Base-by-base conservation (phyloP, 73 alveolate species). In the Stentor roeselii region DNA sequence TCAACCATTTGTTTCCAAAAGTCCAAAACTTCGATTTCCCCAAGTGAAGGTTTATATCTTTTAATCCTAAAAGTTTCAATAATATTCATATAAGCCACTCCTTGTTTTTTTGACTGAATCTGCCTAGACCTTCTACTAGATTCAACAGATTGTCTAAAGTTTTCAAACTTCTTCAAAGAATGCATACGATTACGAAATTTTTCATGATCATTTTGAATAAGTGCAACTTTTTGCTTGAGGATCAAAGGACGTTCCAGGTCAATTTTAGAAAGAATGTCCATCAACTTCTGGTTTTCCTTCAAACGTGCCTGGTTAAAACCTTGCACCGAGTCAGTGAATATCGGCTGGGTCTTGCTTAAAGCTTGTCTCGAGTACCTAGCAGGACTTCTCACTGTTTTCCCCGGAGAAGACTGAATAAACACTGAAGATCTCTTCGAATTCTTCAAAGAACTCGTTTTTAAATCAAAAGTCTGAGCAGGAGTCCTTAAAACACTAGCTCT, bases 1-100 rank as follows among this genome's bases (percentile, higher is more conserved):
- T 67, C 80, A 2, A 67, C 80, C 80, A 67, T 67, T 67, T 34
- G 37, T 2, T 67, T 67, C 37, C 80, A 67, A 67, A 67, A 32
- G 42, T 67, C 80, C 34, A 67, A 32, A 21, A 67, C 41, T 32
- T 21, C 80, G 2, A 67, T 21, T 67, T 67, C 80, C 34, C 37
- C 80, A 30, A 34, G n/a, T 27, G 50, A 15, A 30, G 80, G 80
- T 32, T 67, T 32, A 67, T 67, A 32, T 32, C 80, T 21, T 34
- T 30, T 30, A 21, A 40, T 21, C 37, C 37, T 67, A 67, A 67
- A 67, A n/a, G 15, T 40, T 67, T 67, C 80, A 67, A 67, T 21
- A 67, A 67, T 67, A 1, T 67, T 67, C 42, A 67, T 21, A 67
- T 67, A 67, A 67, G 37, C 37, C 2, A 67, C 27, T 40, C 80